phyloP scores from a whole-genome alignment of 208 protist genomes.

The Leishmania tarentolae region DNA sequence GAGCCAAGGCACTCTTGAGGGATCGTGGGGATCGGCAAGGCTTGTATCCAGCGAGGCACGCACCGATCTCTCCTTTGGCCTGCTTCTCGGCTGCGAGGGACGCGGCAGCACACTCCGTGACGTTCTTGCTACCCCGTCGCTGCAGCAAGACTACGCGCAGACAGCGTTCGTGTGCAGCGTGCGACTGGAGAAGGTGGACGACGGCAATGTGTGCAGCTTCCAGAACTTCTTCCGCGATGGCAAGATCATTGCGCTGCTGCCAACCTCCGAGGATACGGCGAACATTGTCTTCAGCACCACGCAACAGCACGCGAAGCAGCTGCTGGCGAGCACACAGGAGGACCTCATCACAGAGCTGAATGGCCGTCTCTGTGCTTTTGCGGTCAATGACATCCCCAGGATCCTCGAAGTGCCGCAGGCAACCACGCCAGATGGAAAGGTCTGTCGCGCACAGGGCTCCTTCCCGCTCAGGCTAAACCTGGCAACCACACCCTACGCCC shows the following conservation, averaged over 20 bases:
- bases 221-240: constrained; percentile 91
- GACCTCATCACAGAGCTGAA: constrained; percentile 81
- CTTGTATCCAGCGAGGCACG: constrained; percentile 31
- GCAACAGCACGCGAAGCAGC: constrained; percentile 54
- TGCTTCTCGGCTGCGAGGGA: constrained; percentile 86
- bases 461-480: constrained; percentile 81
- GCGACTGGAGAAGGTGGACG: constrained; percentile 53
- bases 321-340: constrained; percentile 51
- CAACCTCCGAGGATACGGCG: constrained; percentile 70
- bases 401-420: constrained; percentile 74
- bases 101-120: constrained; percentile 77
- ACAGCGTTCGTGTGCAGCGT: constrained; percentile 85
- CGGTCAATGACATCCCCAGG: constrained; percentile 71
- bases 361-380: constrained; percentile 58
- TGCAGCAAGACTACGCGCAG: constrained; percentile 87
- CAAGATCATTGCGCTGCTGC: constrained; percentile 82
- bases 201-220: constrained; percentile 87
- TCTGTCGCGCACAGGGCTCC: constrained; percentile 56
- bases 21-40: constrained; percentile 45
- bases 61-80: constrained; percentile 39
- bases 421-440: constrained; percentile 36
- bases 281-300: constrained; percentile 90
- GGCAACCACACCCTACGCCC: constrained; percentile 56
- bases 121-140: constrained; percentile 42
- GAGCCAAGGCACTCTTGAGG: constrained; percentile 38